phyloP scores from a whole-genome alignment of 1,284 basidiomycete genomes.

The Phellopilus nigrolimitatus region DNA sequence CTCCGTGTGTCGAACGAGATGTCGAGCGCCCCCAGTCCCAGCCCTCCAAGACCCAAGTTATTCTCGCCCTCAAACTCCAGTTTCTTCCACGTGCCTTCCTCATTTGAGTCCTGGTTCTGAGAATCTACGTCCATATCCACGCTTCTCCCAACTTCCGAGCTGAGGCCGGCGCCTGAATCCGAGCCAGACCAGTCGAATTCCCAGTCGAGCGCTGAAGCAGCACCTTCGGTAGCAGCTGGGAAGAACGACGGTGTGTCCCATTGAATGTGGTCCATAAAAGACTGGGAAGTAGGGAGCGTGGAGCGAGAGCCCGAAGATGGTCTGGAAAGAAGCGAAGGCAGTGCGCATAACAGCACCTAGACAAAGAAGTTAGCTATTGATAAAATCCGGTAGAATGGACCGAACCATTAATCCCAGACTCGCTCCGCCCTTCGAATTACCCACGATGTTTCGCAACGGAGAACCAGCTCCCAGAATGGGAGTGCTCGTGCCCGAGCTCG shows the following conservation, averaged over 20 bases:
- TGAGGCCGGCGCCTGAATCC: slow-evolving; percentile 37
- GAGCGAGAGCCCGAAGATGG: slow-evolving; percentile 39
- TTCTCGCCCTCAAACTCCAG: slow-evolving; percentile 43
- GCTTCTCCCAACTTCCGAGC: slow-evolving; percentile 28
- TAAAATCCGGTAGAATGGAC: slow-evolving; percentile 13
- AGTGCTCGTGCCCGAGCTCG: slow-evolving; percentile 6
- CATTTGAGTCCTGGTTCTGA: slow-evolving; percentile 28
- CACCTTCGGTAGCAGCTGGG: slow-evolving; percentile 27
- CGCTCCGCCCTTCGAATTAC: slow-evolving; percentile 46
- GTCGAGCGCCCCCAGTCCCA: slow-evolving; percentile 54
- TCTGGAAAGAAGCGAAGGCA: slow-evolving; percentile 69
- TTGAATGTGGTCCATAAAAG: slow-evolving; percentile 24
- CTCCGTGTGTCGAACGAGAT: slow-evolving; percentile 66
- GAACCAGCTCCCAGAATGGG: slow-evolving; percentile 4
- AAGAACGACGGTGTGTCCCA: slow-evolving; percentile 28
- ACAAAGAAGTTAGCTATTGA: slow-evolving; percentile 20
- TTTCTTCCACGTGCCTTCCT: slow-evolving; percentile 31
- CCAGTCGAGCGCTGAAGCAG: slow-evolving; percentile 3
- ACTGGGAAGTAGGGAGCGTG: slow-evolving; percentile 48
- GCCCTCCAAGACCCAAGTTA: slow-evolving; percentile 32
- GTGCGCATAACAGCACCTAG: slow-evolving; percentile 65
- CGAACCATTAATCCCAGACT: slow-evolving; percentile 68
- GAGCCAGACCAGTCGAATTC: slow-evolving; percentile 55
- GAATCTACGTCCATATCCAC: slow-evolving; percentile 52
- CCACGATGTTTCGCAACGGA: slow-evolving; percentile 6